Evolutionary conservation across 306 rosid genomes (phyloP), one percentile per base, ranked within the genome.

Genomic region (Medicago ruthenica): DNA sequence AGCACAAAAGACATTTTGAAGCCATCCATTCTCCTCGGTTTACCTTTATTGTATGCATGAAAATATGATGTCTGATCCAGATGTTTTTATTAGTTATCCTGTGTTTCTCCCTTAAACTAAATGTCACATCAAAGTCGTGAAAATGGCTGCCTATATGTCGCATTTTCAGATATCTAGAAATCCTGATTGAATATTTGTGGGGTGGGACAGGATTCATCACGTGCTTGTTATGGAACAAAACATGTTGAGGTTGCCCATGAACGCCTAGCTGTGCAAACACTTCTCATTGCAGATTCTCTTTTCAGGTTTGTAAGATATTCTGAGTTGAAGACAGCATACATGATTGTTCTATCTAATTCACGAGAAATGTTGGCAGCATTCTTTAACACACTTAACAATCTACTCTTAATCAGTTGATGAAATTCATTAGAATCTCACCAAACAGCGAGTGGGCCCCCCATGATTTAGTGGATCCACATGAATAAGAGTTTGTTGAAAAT

Each of bases 231-330:
- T 85, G 99, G 99, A 80, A 82, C 85, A 14, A 95, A 92, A 85
- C 99, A 95, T 74, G 93, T 95, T 58, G 99, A 95, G 84, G 93
- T 95, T 79, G 99, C 99, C 79, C 90, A 89, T 78, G 99, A 95
- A 78, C 91, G 93, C 74, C 78, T 95, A 86, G 97, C 99, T 77
- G 84, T 95, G 61, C 97, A 95, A 79, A 86, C 92, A 16, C 91
- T 95, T 71, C 91, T 95, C 67, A 86, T 95, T 69, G 86, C 97
- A 1, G 99, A 95, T 69, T 92, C 87, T 5, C 97, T 95, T 64
- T 95, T 95, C 90, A 92, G 99, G 99, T 92, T 69, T 16, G 87
- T 51, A 64, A 59, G 69, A 54, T 55, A 73, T 45, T 64, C 34
- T 55, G 47, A 67, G 36, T 60, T 20, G 44, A 73, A 24, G 42